Evolutionary conservation across 2,329 filamentous ascomycete species (phyloP), one percentile per base, ranked within the genome.

Genomic region (Periconia macrospinosa): DNA sequence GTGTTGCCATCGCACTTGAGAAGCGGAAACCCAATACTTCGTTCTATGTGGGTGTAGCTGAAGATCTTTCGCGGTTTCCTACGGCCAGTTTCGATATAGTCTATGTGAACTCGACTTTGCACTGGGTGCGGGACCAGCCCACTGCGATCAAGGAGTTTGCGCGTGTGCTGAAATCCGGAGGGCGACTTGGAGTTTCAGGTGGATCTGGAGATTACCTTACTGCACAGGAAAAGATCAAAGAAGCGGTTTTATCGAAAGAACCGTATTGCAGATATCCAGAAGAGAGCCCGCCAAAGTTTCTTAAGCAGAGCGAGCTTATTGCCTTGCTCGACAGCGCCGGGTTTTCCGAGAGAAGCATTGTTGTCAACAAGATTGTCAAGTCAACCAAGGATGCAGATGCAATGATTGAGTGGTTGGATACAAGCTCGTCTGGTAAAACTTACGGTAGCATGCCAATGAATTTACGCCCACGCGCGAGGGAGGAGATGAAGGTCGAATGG

Each of bases 361-460:
- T 61, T 37, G 52, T 57, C 37, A 70, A 65, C 43, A 62, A 41
- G 14, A 64, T 70, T 18, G 50, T 65, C 50, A 69, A 69, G 56
- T 46, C 3, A 13, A 43, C 45, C 9, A 49, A 56, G 35, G 50
- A 53, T 30, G 49, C 53, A n/a, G 62, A 61, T 6, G 65, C 49
- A 15, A 71, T 71, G 68, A 55, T 71, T 35, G 60, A 69, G 3
- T 71, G 68, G 68, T 19, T 71, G 43, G 67, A 68, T 50, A 67
- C 65, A 6, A 71, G 68, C 49, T 69, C 67, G 19, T 71, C 68
- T 3, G 68, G 68, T 23, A 68, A 68, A 55, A 70, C 66, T 15
- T 70, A 69, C 43, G 68, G 68, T 2, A 62, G 63, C 5, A 65
- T 70, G 40, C 68, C 68, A 11, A 43, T 61, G 2, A 62, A 70